Conservation (phyloP, 2,329 filamentous ascomycete genomes). For the Gaeumannomyces tritici region DNA sequence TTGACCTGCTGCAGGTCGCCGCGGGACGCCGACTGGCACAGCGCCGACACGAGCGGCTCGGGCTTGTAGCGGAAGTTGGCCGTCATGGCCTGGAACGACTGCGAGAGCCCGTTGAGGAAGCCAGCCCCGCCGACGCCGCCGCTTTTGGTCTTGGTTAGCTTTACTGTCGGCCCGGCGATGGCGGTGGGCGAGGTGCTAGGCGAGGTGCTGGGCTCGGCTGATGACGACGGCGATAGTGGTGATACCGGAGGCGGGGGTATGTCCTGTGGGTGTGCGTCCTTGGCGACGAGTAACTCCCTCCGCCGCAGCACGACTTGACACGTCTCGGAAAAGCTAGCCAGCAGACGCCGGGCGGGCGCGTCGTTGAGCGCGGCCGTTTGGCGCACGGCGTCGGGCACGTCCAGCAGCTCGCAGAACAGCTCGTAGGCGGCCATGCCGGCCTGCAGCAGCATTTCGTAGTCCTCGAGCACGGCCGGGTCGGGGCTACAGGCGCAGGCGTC, state of each 20-base stretch:
- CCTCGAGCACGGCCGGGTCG: conserved; percentile 1
- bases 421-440: conserved; percentile 2
- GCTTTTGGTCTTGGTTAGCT: not conserved
- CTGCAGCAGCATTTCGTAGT: conserved; percentile 4
- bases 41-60: conserved; percentile 12
- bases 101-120: conserved; percentile 13
- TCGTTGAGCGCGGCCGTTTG: not conserved
- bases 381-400: not conserved
- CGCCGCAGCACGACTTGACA: not conserved
- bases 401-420: conserved; percentile 1
- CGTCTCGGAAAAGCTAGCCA: not conserved
- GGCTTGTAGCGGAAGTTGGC: conserved; percentile 11
- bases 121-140: not conserved
- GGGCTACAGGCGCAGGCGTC: not conserved
- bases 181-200: not conserved
- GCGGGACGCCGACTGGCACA: conserved; percentile 11
- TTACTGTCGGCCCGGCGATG: not conserved
- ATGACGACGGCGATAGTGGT: not conserved
- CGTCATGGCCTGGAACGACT: conserved; percentile 15
- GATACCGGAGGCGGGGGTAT: no score
- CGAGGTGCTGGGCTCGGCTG: not conserved
- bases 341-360: not conserved
- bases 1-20: conserved; percentile 10
- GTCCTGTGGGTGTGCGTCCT: no score
- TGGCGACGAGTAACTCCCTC: not conserved